phyloP scores from a whole-genome alignment of 495 filamentous ascomycete genomes.

The Penicillium riverlandense region DNA sequence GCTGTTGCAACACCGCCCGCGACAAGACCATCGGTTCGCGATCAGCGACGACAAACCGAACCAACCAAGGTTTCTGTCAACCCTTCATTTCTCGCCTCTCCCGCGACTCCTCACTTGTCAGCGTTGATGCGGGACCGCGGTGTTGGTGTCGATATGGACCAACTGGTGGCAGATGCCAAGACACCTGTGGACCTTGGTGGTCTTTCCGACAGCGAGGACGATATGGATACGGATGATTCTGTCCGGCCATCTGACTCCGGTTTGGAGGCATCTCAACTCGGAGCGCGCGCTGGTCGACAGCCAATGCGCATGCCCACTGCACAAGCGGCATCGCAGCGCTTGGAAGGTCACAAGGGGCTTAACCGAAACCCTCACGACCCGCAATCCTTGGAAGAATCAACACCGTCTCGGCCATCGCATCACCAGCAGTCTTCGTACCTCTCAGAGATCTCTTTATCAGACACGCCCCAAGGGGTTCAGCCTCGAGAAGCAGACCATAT shows the following conservation, averaged over 20 bases:
- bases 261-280: slow-evolving; percentile 16
- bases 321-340: slow-evolving; percentile 42
- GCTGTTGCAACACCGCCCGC: slow-evolving; percentile 28
- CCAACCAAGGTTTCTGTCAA: slow-evolving; percentile 9
- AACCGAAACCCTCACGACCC: slow-evolving; percentile 19
- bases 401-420: slow-evolving; percentile 23
- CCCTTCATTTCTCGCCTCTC: slow-evolving; percentile 41
- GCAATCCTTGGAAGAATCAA: slow-evolving; percentile 23
- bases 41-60: slow-evolving; percentile 7
- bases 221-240: slow-evolving; percentile 40
- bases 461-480: slow-evolving; percentile 19
- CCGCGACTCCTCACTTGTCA: slow-evolving; percentile 70
- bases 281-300: slow-evolving; percentile 25
- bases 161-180: slow-evolving; percentile 33
- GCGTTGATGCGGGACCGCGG: slow-evolving; percentile 59
- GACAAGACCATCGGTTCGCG: slow-evolving; percentile 3
- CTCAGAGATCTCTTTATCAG: slow-evolving; percentile 15
- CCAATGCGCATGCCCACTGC: slow-evolving; percentile 53
- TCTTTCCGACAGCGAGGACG: slow-evolving; percentile 44
- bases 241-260: slow-evolving; percentile 44
- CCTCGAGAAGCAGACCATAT: slow-evolving; percentile 42
- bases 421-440: slow-evolving; percentile 25
- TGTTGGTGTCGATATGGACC: slow-evolving; percentile 53
- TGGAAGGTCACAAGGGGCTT: slow-evolving; percentile 49
- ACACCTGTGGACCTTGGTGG: slow-evolving; percentile 17